Evolutionary conservation across 2,329 filamentous ascomycete species (phyloP), one percentile per base, ranked within the genome.

Genomic region (Ophiostoma himal-ulmi): DNA sequence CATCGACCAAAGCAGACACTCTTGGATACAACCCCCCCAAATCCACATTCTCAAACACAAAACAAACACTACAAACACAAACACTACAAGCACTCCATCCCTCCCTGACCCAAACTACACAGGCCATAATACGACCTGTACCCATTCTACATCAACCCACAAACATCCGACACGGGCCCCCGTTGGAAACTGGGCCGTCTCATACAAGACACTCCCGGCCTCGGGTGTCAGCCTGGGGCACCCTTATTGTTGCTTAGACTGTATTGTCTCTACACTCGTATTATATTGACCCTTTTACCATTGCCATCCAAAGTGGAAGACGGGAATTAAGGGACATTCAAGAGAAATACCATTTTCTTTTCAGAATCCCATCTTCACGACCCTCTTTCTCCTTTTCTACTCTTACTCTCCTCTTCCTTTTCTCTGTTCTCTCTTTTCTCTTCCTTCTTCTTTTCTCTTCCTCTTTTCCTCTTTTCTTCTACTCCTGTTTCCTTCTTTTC

Each of bases 101-200:
- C 68, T 39, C 64, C 64, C 62, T 57, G 30, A 67, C 64, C 39
- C 62, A 52, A 54, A 78, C 77, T 78, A 76, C 76, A 77, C 77
- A 77, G 76, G 76, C 73, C 4, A 34, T 17, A n/a, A 41, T 26
- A 26, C 52, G n/a, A 57, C 52, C n/a, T 26, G 5, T 54, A 26
- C 20, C 62, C 62, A 65, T 22, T 39, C 62, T 8, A 37, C 62
- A 65, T 17, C 62, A 39, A 39, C 62, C 76, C 78, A 78, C 77
- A 77, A 78, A 80, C 80, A 76, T 79, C 77, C 78, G 77, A 83
- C 78, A 78, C 77, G 74, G 73, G 74, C 76, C 76, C 77, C 75
- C 77, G 73, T 77, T 76, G 73, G 75, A 77, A 74, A 78, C 76
- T 76, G 77, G 74, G 75, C 74, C 74, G 76, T 76, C 78, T 82